phyloP scores from a whole-genome alignment of 2,329 filamentous ascomycete genomes.

The Teratosphaeria destructans region DNA sequence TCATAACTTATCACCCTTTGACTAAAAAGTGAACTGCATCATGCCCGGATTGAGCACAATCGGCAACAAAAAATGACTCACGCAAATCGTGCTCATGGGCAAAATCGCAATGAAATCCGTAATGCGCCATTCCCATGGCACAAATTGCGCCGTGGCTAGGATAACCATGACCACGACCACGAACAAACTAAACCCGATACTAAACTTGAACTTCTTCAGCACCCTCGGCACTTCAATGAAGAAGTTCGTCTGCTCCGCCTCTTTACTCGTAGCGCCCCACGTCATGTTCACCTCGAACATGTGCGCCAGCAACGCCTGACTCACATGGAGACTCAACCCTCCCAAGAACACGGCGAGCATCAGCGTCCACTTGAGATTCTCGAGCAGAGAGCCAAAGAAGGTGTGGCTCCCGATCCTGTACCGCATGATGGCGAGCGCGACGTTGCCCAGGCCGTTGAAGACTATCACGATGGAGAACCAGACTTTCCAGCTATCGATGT shows the following conservation, averaged over 20 bases:
- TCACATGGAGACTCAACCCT: conserved; percentile 70
- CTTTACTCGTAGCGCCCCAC: conserved; percentile 78
- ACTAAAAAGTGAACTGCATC: conserved; percentile 68
- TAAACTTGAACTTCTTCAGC: conserved; percentile 67
- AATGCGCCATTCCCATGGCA: conserved; percentile 48
- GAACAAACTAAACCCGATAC: conserved; percentile 50
- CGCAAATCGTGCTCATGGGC: conserved; percentile 62
- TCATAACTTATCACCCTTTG: neutral
- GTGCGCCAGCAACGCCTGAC: conserved; percentile 67
- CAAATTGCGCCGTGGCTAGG: conserved; percentile 51
- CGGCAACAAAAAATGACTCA: conserved; percentile 60
- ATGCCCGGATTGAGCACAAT: conserved; percentile 67
- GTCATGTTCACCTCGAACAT: conserved; percentile 81
- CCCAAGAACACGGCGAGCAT: conserved; percentile 72
- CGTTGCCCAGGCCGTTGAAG: conserved; percentile 52
- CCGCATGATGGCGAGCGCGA: conserved; percentile 51
- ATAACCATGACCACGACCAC: conserved; percentile 54
- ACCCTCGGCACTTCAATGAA: conserved; percentile 76
- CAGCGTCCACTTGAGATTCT: conserved; percentile 54
- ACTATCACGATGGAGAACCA: conserved; percentile 54
- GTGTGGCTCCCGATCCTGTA: conserved; percentile 49
- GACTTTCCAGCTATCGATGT: conserved; percentile 56
- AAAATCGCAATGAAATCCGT: conserved; percentile 53
- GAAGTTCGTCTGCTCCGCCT: conserved; percentile 71
- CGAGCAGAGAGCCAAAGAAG: conserved; percentile 40